Evolutionary conservation across 1,284 basidiomycete genomes (phyloP).

Genomic region (Kalmanozyma brasiliensis): DNA sequence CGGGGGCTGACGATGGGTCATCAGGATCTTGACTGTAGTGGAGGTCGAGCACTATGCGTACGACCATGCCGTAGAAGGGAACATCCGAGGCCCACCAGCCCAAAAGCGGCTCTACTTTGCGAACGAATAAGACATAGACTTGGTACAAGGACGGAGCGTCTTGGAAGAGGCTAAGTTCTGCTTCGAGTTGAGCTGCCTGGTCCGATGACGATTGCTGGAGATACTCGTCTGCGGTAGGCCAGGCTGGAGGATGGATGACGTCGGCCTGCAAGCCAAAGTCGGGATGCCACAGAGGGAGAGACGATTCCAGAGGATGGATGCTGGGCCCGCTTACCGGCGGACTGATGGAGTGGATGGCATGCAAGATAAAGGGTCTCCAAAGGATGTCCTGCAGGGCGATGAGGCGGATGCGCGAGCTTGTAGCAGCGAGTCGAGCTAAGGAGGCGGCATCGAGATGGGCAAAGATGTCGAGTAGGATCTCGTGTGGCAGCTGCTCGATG

Average conservation of each 20-base stretch:
- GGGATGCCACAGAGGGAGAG: conserved; percentile 38
- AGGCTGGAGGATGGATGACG: conserved; percentile 25
- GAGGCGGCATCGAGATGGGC: conserved; percentile 21
- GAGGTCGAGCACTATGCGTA: conserved; percentile 39
- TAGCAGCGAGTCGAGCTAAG: conserved; percentile 14
- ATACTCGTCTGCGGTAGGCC: conserved; percentile 21
- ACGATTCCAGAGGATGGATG: conserved; percentile 32
- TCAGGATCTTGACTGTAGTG: conserved; percentile 13
- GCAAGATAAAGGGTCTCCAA: conserved; percentile 31
- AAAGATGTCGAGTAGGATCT: conserved; percentile 41
- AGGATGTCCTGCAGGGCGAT: conserved; percentile 33
- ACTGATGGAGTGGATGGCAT: conserved; percentile 21
- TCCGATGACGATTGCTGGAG: neutral
- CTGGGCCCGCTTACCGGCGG: conserved; percentile 19
- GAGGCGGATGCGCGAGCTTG: conserved; percentile 22
- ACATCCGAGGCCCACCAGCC: conserved; percentile 53
- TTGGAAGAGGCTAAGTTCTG: conserved; percentile 9
- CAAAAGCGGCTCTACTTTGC: conserved; percentile 24
- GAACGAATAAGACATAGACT: conserved; percentile 35
- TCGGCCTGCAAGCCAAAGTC: conserved; percentile 37
- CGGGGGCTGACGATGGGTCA: neutral
- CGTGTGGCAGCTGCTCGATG: conserved; percentile 30
- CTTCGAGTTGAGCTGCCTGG: neutral
- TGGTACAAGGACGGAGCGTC: conserved; percentile 36
- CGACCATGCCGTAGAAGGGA: conserved; percentile 43